phyloP scores from a whole-genome alignment of 1,139 yeast genomes.

The Diutina catenulata region DNA sequence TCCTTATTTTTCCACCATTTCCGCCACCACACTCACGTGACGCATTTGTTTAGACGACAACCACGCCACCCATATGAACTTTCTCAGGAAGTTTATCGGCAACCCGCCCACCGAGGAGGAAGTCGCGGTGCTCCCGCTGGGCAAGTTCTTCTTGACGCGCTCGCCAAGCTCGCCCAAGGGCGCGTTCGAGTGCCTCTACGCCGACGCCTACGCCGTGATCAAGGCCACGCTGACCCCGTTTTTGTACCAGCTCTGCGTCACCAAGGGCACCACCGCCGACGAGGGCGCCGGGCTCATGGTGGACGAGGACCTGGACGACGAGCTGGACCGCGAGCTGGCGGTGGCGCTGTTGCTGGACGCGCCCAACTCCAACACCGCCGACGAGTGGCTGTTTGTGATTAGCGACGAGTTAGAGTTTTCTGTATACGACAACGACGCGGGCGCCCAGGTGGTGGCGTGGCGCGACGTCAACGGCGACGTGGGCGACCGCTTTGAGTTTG shows the following conservation, averaged over 20 bases:
- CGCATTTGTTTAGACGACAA: too few species aligned
- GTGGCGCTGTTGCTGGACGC: background rate
- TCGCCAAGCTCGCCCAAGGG: conserved; percentile 78
- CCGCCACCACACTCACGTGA: too few species aligned
- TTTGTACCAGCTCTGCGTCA: conserved; percentile 49
- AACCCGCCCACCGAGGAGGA: conserved; percentile 44
- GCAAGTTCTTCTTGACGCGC: conserved; percentile 65
- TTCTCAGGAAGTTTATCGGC: conserved; percentile 59
- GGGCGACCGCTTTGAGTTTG: conserved; percentile 81
- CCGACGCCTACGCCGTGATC: conserved; percentile 68
- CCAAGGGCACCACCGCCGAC: conserved; percentile 36
- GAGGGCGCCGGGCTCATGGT: conserved; percentile 50
- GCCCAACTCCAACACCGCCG: background rate
- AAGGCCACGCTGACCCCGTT: conserved; percentile 56
- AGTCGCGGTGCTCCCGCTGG: conserved; percentile 63
- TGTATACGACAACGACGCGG: conserved; percentile 9
- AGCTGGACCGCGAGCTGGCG: background rate
- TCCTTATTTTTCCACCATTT: too few species aligned
- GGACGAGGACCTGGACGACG: conserved; percentile 35
- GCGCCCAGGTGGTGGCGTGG: conserved; percentile 57
- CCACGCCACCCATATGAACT: too few species aligned
- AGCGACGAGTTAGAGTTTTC: conserved; percentile 1
- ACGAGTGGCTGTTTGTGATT: conserved; percentile 3
- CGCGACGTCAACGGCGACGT: conserved; percentile 69
- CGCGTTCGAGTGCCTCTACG: conserved; percentile 65